Evolutionary conservation across 768 basidiomycete species (phyloP).

Genomic region (Crucibulum laeve): DNA sequence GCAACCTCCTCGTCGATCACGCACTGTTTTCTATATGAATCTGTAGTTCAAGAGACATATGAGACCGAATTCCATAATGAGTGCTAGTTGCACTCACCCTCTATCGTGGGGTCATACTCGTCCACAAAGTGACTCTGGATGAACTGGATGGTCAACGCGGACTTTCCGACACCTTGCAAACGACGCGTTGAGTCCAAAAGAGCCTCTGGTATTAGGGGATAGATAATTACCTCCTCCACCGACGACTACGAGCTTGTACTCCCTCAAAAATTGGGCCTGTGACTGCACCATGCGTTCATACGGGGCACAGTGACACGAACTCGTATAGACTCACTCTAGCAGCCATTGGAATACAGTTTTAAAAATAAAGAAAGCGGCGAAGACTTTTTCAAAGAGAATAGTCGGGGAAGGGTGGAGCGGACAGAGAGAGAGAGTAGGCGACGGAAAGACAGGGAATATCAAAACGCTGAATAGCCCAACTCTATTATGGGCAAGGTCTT

Average conservation of each 20-base stretch:
- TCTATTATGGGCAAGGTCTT: background rate
- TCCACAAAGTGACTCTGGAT: conserved; percentile 94
- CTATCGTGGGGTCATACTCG: conserved; percentile 72
- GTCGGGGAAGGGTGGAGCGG: conserved; percentile 5
- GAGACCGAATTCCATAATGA: background rate
- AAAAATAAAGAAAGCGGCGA: conserved; percentile 10
- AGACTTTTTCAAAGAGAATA: conserved; percentile 3
- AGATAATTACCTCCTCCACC: conserved; percentile 79
- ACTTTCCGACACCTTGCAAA: conserved; percentile 55
- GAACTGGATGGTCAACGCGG: conserved; percentile 95
- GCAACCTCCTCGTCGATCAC: conserved; percentile 99
- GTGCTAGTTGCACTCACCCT: background rate
- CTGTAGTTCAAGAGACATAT: conserved; percentile 30
- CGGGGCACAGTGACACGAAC: conserved; percentile 2
- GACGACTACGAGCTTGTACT: conserved; percentile 98
- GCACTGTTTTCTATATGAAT: conserved; percentile 96
- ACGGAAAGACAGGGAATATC: conserved; percentile 6
- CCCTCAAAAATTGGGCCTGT: conserved; percentile 86
- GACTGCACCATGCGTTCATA: conserved; percentile 9
- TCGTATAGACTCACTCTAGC: conserved; percentile 25
- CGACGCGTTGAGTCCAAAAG: background rate
- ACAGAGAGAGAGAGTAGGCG: conserved; percentile 9
- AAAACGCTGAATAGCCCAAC: background rate
- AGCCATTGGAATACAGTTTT: conserved; percentile 23
- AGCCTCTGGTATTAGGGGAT: no score